These are phyloP conservation scores for Mycena rosella DNA, from an alignment of 768 basidiomycete genomes.

Conservation along the genomic window DNA sequence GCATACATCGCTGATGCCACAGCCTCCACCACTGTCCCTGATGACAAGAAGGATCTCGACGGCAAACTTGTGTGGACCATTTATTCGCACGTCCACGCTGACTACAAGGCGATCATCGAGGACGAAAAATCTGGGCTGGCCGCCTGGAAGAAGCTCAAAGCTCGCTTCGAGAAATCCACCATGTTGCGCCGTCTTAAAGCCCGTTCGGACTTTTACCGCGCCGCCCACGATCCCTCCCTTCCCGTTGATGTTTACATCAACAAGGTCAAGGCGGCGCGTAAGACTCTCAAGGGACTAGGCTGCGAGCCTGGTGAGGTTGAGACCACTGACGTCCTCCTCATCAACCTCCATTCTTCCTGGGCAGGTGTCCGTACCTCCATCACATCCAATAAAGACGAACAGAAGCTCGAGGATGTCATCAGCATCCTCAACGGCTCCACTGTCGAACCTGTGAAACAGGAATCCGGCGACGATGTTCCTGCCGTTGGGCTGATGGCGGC, in stretches of 20 bases:
- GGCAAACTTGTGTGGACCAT: neutral
- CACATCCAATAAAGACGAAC: no score
- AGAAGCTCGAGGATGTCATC: no score
- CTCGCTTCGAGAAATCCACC: neutral
- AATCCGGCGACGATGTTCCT: no score
- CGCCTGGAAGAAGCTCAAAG: neutral
- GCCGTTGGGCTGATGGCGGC: no score
- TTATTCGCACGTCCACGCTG: neutral
- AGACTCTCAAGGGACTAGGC: constrained; percentile 16
- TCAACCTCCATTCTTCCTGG: no score
- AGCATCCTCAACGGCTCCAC: no score
- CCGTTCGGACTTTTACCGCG: no score
- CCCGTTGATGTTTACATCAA: neutral
- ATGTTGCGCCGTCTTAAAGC: neutral
- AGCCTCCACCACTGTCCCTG: neutral
- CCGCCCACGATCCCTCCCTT: neutral
- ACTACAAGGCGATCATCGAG: neutral
- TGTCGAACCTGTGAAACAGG: no score
- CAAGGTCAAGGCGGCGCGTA: neutral
- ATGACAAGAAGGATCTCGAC: neutral
- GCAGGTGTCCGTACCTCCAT: no score
- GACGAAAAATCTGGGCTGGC: neutral
- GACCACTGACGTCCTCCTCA: constrained; percentile 21
- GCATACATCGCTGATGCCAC: neutral
- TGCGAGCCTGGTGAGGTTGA: constrained; percentile 25